Evolutionary conservation across 305 asterid genomes (phyloP), one percentile per base, ranked within the genome.

Genomic region (Lippia alba): DNA sequence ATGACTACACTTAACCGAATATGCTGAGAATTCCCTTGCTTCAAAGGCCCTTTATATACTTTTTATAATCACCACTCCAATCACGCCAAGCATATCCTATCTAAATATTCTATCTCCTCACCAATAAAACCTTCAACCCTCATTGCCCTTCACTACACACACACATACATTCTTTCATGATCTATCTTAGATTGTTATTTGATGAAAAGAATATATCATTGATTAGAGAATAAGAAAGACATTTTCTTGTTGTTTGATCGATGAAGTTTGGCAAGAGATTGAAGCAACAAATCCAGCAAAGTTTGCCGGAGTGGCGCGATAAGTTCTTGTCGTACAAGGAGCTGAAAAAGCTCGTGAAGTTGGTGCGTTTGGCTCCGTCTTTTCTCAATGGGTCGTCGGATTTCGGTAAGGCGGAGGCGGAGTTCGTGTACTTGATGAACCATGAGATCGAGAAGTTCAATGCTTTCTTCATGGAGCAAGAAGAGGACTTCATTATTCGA

Each of bases 211-310:
- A 24, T n/a, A n/a, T n/a, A n/a, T 24, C 30, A 24, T 24, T 24
- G 30, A 24, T 24, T 24, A 24, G 30, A 24, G 30, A 24, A 24
- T 24, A 24, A 24, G 30, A 24, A 24, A 24, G 30, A 24, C 30
- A 55, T 15, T 46, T 15, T 59, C 4, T 45, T 45, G 51, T 8
- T 49, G 6, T n/a, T 12, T 49, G 9, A 17, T 5, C 56, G 12
- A 92, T 95, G 99, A 95, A 95, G 81, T 92, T 95, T 34, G 98
- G 99, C 17, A 95, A 95, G 87, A 80, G 96, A 70, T 74, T 95
- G 86, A 89, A 92, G 78, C 84, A 82, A 64, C 98, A 92, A 12
- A 85, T 81, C 32, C 79, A 89, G 70, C 94, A 86, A 72, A 86
- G 93, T 55, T 66, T 90, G 81, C 94, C 97, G 11, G 96, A 80